Percentiles rank a stretch among this genome's conserved stretches.
Evolutionary conservation across 768 basidiomycete species (phyloP).

Genomic region (Tulasnella sp.): DNA sequence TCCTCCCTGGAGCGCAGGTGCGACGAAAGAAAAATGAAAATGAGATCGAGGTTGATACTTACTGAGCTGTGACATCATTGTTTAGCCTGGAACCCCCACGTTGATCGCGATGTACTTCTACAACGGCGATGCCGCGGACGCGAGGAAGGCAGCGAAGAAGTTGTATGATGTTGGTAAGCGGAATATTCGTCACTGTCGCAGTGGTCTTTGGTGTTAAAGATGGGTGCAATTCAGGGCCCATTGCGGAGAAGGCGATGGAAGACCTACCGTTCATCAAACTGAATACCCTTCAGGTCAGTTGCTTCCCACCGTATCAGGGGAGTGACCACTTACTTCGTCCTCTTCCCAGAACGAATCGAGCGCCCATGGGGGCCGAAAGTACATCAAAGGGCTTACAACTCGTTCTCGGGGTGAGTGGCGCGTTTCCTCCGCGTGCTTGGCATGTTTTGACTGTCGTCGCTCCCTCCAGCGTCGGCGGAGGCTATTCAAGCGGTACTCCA

Average conservation of each 20-base stretch:
- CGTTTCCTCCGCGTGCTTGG: background rate
- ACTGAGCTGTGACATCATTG: background rate
- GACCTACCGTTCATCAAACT: constrained; percentile 12
- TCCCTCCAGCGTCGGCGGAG: background rate
- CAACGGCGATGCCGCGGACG: constrained; percentile 7
- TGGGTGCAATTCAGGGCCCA: background rate
- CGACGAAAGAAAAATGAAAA: background rate
- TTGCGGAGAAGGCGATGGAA: background rate
- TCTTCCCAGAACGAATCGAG: background rate
- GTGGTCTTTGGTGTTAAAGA: background rate
- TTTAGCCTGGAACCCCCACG: background rate
- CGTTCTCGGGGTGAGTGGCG: background rate
- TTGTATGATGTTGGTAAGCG: constrained; percentile 17
- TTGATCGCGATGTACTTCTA: constrained; percentile 17
- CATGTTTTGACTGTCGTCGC: background rate
- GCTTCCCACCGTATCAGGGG: background rate
- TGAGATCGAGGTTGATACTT: too few species aligned
- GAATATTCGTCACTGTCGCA: background rate
- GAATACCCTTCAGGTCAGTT: background rate
- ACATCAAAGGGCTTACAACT: background rate
- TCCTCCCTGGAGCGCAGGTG: constrained; percentile 4
- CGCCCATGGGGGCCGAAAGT: background rate
- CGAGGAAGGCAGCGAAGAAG: background rate
- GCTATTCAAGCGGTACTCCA: background rate
- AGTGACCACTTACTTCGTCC: background rate